Base-by-base conservation (phyloP, 129 eudicot genomes). In the Artemisia tridentata region DNA sequence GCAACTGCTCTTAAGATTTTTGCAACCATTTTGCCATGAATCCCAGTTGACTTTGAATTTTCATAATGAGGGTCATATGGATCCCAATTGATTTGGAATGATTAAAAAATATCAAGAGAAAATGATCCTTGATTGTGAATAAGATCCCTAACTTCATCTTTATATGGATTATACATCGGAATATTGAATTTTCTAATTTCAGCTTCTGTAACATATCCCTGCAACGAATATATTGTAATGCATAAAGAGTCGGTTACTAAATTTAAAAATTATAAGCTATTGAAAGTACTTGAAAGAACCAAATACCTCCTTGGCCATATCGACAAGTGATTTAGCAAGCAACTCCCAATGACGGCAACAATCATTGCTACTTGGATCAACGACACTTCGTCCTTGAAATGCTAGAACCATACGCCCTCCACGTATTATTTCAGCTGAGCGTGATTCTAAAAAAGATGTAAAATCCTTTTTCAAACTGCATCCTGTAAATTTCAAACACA, bases 371-470 rank as follows among this genome's bases (percentile, higher is more conserved):
- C 16, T 2, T 0, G 47, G 19, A 25, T 25, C 38, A 61, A 61
- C 21, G 3, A 29, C 34, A 31, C 46, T 5, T 61, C 48, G 66
- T 16, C 66, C 45, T 29, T 1, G 46, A 29, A 61, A 25, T 27
- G 66, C 11, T 4, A 61, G 20, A 61, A 61, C 46, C 66, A 61
- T 61, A 14, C 11, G 47, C 66, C 66, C 47, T 61, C 66, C 66
- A 31, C 17, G 45, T 27, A 29, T 29, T 2, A 61, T 61, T 16
- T 61, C 66, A 13, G 15, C 15, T 11, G 66, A 61, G 18, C 66
- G 66, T 9, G 47, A 29, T 25, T 60, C 65, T 60, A 61, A 3
- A 29, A 61, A 61, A 5, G 38, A 3, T 5, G 47, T 61, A 61
- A 61, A 61, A 61, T 61, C 66, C 0, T 61, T 61, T 61, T 13